Conservation (phyloP, 805 yeast genomes). For the Saccharomycodes ludwigii region DNA sequence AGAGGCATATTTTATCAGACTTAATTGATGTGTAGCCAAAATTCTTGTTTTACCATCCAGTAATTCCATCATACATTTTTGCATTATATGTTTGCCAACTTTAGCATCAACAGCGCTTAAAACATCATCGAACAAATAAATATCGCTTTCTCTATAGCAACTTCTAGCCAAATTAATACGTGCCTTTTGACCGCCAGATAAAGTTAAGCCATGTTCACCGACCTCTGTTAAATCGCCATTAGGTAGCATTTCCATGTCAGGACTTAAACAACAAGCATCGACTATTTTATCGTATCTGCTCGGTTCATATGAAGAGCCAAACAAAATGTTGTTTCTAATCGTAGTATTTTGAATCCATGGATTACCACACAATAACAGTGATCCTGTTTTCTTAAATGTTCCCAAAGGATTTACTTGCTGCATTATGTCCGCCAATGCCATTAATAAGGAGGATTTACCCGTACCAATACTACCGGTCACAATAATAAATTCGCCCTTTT, state of each 20-base stretch:
- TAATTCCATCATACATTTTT: constrained; percentile 42
- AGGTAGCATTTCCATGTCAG: constrained; percentile 46
- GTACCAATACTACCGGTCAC: constrained; percentile 70
- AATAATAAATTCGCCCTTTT: constrained; percentile 54
- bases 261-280: constrained; percentile 44
- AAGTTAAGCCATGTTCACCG: constrained; percentile 66
- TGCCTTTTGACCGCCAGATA: constrained; percentile 75
- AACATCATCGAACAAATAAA: constrained; percentile 58
- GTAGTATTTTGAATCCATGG: constrained; percentile 77
- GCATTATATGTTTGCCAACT: constrained; percentile 59
- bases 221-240: constrained; percentile 62
- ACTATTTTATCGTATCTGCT: constrained; percentile 38
- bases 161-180: constrained; percentile 61
- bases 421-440: constrained; percentile 60
- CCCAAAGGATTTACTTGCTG: constrained; percentile 39
- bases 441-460: constrained; percentile 61
- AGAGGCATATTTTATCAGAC: constrained; percentile 51
- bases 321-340: constrained; percentile 50
- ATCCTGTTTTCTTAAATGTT: constrained; percentile 33
- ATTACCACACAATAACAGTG: constrained; percentile 33
- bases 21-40: constrained; percentile 68
- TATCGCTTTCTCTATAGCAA: constrained; percentile 49
- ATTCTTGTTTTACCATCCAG: constrained; percentile 45
- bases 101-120: constrained; percentile 70
- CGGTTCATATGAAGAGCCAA: constrained; percentile 41